Percentiles rank a stretch among this genome's conserved stretches.
These are phyloP conservation scores for Chaetomium sp. DNA, from an alignment of 2,329 filamentous ascomycete genomes.

Conservation along the genomic window DNA sequence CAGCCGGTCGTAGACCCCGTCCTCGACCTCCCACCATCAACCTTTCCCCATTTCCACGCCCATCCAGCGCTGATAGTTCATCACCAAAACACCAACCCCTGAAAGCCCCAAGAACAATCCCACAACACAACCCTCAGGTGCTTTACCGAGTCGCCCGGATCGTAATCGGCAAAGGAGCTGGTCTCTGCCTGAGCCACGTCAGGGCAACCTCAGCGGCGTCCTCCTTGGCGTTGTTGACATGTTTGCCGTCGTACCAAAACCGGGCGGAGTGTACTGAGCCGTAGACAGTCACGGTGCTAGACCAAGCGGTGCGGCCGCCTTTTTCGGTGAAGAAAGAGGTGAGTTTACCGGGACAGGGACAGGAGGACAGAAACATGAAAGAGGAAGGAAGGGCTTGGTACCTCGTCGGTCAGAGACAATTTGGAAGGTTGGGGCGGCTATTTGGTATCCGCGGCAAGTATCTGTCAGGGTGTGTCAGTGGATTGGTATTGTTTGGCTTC, in stretches of 20 bases:
- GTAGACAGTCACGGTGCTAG: slow-evolving; percentile 67
- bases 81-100: too few relatives aligned
- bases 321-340: neutral
- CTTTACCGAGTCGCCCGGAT: slow-evolving; percentile 23
- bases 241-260: slow-evolving; percentile 88
- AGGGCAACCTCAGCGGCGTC: slow-evolving; percentile 79
- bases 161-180: slow-evolving; percentile 36
- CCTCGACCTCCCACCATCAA: too few relatives aligned
- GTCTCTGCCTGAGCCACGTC: slow-evolving; percentile 22
- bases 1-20: neutral
- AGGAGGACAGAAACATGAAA: neutral
- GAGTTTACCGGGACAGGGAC: neutral
- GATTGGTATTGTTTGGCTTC: too few relatives aligned
- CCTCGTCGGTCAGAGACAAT: slow-evolving; percentile 31
- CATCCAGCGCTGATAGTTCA: too few relatives aligned
- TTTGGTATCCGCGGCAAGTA: slow-evolving; percentile 27
- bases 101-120: too few relatives aligned
- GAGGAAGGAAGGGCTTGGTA: slow-evolving; percentile 16
- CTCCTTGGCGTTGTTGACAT: slow-evolving; percentile 80
- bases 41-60: too few relatives aligned
- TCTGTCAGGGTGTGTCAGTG: slow-evolving; percentile 21
- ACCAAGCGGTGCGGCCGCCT: slow-evolving; percentile 92
- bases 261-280: slow-evolving; percentile 62
- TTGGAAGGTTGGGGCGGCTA: slow-evolving; percentile 28
- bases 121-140: neutral